These are phyloP conservation scores for Grammothele lineata DNA, from an alignment of 768 basidiomycete species.

Conservation along the genomic window DNA sequence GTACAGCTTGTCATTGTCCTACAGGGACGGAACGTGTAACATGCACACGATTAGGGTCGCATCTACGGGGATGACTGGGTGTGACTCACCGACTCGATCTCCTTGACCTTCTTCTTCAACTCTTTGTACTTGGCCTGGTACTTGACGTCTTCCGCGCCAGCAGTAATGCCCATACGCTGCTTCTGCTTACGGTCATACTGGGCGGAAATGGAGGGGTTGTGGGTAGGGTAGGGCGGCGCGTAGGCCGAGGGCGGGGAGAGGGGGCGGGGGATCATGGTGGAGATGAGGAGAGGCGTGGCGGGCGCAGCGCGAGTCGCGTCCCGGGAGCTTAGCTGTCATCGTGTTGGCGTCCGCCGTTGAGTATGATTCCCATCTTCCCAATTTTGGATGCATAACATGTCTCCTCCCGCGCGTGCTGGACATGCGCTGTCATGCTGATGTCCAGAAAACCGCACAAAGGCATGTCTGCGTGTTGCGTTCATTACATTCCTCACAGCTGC, in stretches of 20 bases:
- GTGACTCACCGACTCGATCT: constrained; percentile 71
- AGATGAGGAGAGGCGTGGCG: constrained; percentile 32
- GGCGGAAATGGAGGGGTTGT: constrained; percentile 5
- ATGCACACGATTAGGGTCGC: constrained; percentile 2
- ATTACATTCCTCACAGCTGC: no score
- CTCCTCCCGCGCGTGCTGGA: no score
- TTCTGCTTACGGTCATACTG: constrained; percentile 13
- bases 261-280: constrained; percentile 62
- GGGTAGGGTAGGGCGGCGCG: constrained; percentile 6
- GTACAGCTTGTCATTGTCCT: constrained; percentile 89
- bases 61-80: not conserved
- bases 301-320: constrained; percentile 21
- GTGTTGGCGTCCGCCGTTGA: no score
- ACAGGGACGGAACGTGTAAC: constrained; percentile 6
- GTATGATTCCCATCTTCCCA: no score
- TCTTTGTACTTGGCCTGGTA: constrained; percentile 88
- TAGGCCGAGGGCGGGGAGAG: constrained; percentile 32
- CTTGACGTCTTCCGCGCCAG: constrained; percentile 80
- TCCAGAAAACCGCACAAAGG: no score
- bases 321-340: constrained; percentile 23
- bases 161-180: constrained; percentile 50
- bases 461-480: no score
- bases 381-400: no score
- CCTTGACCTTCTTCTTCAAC: constrained; percentile 81
- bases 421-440: no score